Conservation (phyloP, 2,329 filamentous ascomycete species). For the Fusarium sp. region DNA sequence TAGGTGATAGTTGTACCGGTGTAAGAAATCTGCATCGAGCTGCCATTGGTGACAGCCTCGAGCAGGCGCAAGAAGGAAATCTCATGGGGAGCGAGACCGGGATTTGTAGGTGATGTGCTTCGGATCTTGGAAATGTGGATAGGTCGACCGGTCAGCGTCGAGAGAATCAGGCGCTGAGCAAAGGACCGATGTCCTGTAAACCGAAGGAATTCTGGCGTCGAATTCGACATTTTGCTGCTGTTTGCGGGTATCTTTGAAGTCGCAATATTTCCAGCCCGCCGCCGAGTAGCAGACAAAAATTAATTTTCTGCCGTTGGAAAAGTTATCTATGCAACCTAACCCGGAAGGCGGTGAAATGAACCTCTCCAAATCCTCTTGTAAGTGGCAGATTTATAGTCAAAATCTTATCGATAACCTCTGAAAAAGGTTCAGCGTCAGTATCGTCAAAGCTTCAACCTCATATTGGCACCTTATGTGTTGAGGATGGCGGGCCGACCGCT, state of each 20-base stretch:
- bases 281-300: constrained; percentile 45
- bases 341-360: constrained; percentile 47
- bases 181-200: constrained; percentile 89
- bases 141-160: constrained; percentile 89
- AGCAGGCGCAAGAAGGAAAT: constrained; percentile 95
- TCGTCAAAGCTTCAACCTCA: constrained; percentile 8
- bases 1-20: constrained; percentile 94
- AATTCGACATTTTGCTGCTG: constrained; percentile 54
- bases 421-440: constrained; percentile 41
- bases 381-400: constrained; percentile 19
- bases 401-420: constrained; percentile 49
- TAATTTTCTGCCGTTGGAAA: constrained; percentile 52
- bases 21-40: constrained; percentile 93
- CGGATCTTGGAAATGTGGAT: constrained; percentile 96
- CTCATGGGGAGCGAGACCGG: constrained; percentile 91
- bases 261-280: constrained; percentile 33
- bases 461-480: constrained; percentile 9
- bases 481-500: constrained; percentile 52
- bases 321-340: constrained; percentile 10
- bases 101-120: constrained; percentile 83
- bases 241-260: constrained; percentile 39
- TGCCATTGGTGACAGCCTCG: constrained; percentile 94
- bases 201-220: constrained; percentile 68
- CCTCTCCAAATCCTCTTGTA: background rate
- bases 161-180: constrained; percentile 84